These are phyloP conservation scores for Setaria viridis DNA, from an alignment of 202 grass and related monocot species.

Conservation along the genomic window DNA sequence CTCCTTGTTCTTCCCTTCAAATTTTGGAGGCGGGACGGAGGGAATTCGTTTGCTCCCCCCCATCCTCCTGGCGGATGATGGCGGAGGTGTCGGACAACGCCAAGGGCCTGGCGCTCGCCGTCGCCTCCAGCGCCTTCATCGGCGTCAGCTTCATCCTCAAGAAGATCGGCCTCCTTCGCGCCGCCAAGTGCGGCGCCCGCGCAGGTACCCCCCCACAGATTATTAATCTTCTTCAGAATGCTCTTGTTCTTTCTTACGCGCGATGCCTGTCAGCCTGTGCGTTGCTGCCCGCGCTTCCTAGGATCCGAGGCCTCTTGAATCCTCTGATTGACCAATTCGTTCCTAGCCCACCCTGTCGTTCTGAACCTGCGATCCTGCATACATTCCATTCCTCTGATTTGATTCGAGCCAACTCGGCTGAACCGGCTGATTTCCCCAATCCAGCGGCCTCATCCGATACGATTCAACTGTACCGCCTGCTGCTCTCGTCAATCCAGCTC, in stretches of 20 bases:
- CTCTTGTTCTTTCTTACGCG: too few species aligned
- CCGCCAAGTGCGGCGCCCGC: constrained; percentile 63
- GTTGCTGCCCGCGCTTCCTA: too few species aligned
- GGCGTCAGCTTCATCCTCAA: constrained; percentile 96
- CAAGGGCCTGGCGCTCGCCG: constrained; percentile 70
- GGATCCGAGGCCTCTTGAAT: neutral
- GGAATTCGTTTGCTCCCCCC: neutral
- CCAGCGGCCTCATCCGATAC: too few species aligned
- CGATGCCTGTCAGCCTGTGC: too few species aligned
- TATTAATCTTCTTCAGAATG: too few species aligned
- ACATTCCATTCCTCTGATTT: neutral
- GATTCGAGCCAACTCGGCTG: neutral
- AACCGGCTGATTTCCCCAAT: neutral
- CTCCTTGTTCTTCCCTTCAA: constrained; percentile 43
- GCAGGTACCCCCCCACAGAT: constrained; percentile 55
- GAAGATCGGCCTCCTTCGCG: constrained; percentile 91
- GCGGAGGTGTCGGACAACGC: constrained; percentile 76
- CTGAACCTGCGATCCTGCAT: neutral
- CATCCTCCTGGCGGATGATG: neutral
- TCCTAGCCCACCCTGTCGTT: neutral
- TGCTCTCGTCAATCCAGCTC: too few species aligned
- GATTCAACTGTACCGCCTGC: too few species aligned
- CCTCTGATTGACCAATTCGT: neutral
- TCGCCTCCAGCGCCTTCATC: constrained; percentile 86
- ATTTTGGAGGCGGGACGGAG: constrained; percentile 26